Base-by-base conservation (phyloP, 2,329 filamentous ascomycete species). In the Dothiorella sarmentorum region DNA sequence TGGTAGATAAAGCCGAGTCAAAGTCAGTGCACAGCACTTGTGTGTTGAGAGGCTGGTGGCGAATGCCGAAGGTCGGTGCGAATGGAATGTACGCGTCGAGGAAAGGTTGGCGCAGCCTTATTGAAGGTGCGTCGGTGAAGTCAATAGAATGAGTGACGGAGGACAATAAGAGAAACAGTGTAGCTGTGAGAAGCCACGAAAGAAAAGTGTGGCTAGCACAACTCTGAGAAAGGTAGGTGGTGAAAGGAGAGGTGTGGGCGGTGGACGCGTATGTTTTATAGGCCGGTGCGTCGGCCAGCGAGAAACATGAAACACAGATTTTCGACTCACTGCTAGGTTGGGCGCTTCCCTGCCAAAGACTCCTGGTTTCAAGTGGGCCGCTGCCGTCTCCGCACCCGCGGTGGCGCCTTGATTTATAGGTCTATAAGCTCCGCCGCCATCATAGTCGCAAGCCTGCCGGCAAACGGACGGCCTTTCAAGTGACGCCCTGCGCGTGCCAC, bases 21-120 rank as follows among this genome's bases (percentile, higher is more conserved):
- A 49, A 53, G 65, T 58, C 56, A 58, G 56, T 58, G 56, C 42
- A 35, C 56, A 47, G 56, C 56, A 58, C 56, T 44, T 37, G 42
- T 17, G 53, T 33, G 53, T 33, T 42, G 42, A 40, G 53, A 57
- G 53, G 53, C 42, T 57, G 53, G 53, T 22, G 17, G 31, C 43
- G 53, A 57, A 57, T 57, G 53, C 26, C 31, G 40, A 57, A 35
- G 26, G 29, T 22, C 22, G 53, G 17, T 18, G 29, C 7, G 52
- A 57, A 57, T 27, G 53, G 40, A 56, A 56, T 44, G 53, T 55
- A 33, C 53, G 42, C 53, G 53, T 57, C 42, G 22, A 45, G 42
- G 29, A 42, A 45, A 47, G 53, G 53, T 47, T 57, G 53, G 53
- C 29, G 53, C 29, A 37, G 31, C 42, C 18, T 37, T 47, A 37